phyloP scores from a whole-genome alignment of 129 eudicot genomes.

The Arctium lappa region DNA sequence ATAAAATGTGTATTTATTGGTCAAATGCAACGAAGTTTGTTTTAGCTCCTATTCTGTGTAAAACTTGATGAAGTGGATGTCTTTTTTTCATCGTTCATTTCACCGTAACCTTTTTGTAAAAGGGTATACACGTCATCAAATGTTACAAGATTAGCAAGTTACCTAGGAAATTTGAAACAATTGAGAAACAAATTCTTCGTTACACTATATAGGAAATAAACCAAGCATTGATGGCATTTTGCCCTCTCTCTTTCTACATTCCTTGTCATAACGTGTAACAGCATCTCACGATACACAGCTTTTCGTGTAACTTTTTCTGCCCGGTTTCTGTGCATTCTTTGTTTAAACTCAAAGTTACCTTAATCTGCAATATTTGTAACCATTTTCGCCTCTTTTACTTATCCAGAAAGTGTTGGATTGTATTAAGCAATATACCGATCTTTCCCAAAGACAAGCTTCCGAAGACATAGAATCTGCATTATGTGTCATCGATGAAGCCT shows the following conservation, averaged over 20 bases:
- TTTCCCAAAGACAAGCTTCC: constrained; percentile 42
- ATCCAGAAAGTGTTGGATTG: constrained; percentile 71
- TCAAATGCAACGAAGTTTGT: background rate
- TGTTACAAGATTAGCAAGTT: background rate
- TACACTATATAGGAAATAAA: background rate
- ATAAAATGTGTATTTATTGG: background rate
- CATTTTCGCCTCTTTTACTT: background rate
- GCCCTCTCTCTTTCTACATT: background rate
- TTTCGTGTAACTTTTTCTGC: background rate
- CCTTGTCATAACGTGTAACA: background rate
- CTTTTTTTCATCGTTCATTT: background rate
- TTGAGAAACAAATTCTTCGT: background rate
- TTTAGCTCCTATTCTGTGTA: background rate
- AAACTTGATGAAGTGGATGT: background rate
- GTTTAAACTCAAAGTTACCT: background rate
- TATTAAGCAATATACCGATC: constrained; percentile 49
- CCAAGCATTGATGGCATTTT: background rate
- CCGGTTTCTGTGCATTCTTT: background rate
- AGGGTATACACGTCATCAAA: background rate
- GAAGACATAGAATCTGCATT: constrained; percentile 52
- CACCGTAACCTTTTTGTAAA: background rate
- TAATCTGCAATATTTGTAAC: background rate
- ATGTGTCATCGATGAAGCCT: constrained; percentile 58
- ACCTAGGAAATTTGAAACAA: background rate
- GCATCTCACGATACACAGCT: background rate